phyloP scores from a whole-genome alignment of 1,284 basidiomycete species.

The Albatrellus sp. region DNA sequence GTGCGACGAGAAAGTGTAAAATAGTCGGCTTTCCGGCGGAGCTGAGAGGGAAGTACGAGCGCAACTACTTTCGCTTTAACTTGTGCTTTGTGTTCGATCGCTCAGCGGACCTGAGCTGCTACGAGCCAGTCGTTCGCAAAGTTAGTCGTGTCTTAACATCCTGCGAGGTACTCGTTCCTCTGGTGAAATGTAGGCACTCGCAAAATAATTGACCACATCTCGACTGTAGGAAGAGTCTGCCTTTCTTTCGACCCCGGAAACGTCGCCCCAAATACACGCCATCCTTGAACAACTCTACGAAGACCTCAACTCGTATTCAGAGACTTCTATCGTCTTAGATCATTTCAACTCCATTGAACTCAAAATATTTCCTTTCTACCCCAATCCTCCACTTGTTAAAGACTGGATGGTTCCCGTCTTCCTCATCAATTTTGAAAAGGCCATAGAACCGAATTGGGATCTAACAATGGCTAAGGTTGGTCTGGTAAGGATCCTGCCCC shows the following conservation, averaged over 20 bases:
- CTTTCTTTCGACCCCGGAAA: constrained; percentile 72
- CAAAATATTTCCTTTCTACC: constrained; percentile 94
- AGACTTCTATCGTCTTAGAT: constrained; percentile 84
- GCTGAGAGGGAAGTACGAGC: constrained; percentile 59
- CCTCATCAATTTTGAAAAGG: constrained; percentile 70
- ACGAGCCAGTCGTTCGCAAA: constrained; percentile 94
- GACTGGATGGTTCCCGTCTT: constrained; percentile 96
- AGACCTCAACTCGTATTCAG: constrained; percentile 93
- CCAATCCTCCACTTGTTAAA: constrained; percentile 80
- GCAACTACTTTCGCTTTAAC: constrained; percentile 91
- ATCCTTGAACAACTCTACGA: constrained; percentile 96
- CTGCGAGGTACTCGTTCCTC: constrained; percentile 62
- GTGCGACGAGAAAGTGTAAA: constrained; percentile 60
- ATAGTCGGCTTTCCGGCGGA: constrained; percentile 85
- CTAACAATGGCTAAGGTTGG: constrained; percentile 80
- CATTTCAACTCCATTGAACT: constrained; percentile 86
- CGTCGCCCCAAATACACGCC: constrained; percentile 63
- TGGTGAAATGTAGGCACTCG: neutral
- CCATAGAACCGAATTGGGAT: constrained; percentile 92
- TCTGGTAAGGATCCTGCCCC: constrained; percentile 2
- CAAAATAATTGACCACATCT: neutral
- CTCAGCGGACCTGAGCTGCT: constrained; percentile 81
- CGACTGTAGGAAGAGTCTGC: constrained; percentile 68
- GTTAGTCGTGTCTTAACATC: constrained; percentile 78
- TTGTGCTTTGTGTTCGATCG: constrained; percentile 94